A percentile compares a stretch with the other conserved stretches of the same genome.
Evolutionary conservation across 495 filamentous ascomycete species (phyloP).

Genomic region (Talaromyces wortmannii): DNA sequence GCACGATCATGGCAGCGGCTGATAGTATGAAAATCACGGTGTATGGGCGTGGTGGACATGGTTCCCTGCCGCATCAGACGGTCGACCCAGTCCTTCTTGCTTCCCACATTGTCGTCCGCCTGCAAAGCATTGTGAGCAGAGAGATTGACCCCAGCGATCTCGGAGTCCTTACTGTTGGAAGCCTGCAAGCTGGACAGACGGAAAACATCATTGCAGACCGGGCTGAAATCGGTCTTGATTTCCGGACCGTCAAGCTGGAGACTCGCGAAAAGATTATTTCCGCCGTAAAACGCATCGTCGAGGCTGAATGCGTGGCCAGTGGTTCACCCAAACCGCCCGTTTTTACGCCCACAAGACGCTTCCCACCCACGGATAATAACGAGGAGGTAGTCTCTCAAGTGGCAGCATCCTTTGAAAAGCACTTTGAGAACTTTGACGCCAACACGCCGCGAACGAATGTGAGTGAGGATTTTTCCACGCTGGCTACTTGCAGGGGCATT

Average conservation of each 20-base stretch:
- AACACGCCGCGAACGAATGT: slow-evolving; percentile 28
- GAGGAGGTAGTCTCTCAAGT: slow-evolving; percentile 16
- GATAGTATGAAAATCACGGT: slow-evolving; percentile 46
- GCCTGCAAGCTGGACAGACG: slow-evolving; percentile 41
- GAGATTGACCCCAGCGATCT: slow-evolving; percentile 41
- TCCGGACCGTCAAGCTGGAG: slow-evolving; percentile 32
- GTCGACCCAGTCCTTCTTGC: slow-evolving; percentile 47
- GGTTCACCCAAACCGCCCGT: slow-evolving; percentile 36
- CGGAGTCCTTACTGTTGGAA: slow-evolving; percentile 45
- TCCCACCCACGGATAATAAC: slow-evolving; percentile 40
- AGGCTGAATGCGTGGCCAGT: slow-evolving; percentile 41
- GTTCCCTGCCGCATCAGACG: slow-evolving; percentile 39
- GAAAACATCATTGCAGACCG: slow-evolving; percentile 47
- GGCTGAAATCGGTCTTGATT: slow-evolving; percentile 40
- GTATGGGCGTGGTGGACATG: slow-evolving; percentile 47
- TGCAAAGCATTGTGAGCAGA: slow-evolving; percentile 45
- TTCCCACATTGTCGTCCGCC: slow-evolving; percentile 35
- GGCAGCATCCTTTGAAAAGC: slow-evolving; percentile 21
- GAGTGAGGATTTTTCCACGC: slow-evolving; percentile 38
- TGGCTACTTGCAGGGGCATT: slow-evolving; percentile 26
- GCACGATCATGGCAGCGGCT: slow-evolving; percentile 38
- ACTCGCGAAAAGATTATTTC: slow-evolving; percentile 30
- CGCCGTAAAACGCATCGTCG: slow-evolving; percentile 40
- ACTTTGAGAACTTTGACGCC: slow-evolving; percentile 36
- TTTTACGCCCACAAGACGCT: slow-evolving; percentile 34